These are phyloP conservation scores for Amauroascus niger DNA, from an alignment of 2,329 filamentous ascomycete species.

Conservation along the genomic window DNA sequence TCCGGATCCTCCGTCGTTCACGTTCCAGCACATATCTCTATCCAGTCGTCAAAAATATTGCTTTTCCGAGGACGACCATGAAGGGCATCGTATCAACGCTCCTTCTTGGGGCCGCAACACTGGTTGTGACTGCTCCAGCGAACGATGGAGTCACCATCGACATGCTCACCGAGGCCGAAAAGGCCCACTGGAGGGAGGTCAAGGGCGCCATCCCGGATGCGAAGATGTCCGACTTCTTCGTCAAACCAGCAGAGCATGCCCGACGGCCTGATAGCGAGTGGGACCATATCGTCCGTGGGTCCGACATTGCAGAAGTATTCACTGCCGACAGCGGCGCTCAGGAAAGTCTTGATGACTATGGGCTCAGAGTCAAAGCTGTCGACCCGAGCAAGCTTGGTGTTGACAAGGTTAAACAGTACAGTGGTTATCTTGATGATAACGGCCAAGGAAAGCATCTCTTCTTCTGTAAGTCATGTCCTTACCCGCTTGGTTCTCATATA, in stretches of 20 bases:
- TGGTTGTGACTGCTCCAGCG: slow-evolving; percentile 1
- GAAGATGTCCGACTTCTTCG: slow-evolving; percentile 59
- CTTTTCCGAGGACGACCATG: slow-evolving; percentile 3
- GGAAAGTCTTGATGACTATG: slow-evolving; percentile 62
- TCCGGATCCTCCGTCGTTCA: neutral
- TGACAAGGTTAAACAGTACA: slow-evolving; percentile 93
- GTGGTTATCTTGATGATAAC: slow-evolving; percentile 92
- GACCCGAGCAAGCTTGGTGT: slow-evolving; percentile 75
- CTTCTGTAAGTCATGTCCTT: slow-evolving; percentile 67
- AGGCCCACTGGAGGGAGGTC: slow-evolving; percentile 80
- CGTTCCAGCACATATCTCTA: too few relatives aligned
- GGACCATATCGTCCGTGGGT: slow-evolving; percentile 83
- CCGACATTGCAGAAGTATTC: slow-evolving; percentile 74
- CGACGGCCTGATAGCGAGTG: slow-evolving; percentile 72
- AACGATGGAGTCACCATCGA: neutral
- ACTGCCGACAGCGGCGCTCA: slow-evolving; percentile 61
- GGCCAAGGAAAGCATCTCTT: slow-evolving; percentile 97
- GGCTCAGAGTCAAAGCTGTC: slow-evolving; percentile 80
- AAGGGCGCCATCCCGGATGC: slow-evolving; percentile 71
- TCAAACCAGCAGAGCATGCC: slow-evolving; percentile 70
- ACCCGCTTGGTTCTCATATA: neutral
- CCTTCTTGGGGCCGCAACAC: slow-evolving; percentile 10
- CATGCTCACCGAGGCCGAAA: slow-evolving; percentile 54
- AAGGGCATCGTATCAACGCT: slow-evolving; percentile 12
- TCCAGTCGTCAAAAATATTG: neutral